These are phyloP conservation scores for Naganishia randhawae DNA, from an alignment of 768 basidiomycete genomes.

Conservation along the genomic window DNA sequence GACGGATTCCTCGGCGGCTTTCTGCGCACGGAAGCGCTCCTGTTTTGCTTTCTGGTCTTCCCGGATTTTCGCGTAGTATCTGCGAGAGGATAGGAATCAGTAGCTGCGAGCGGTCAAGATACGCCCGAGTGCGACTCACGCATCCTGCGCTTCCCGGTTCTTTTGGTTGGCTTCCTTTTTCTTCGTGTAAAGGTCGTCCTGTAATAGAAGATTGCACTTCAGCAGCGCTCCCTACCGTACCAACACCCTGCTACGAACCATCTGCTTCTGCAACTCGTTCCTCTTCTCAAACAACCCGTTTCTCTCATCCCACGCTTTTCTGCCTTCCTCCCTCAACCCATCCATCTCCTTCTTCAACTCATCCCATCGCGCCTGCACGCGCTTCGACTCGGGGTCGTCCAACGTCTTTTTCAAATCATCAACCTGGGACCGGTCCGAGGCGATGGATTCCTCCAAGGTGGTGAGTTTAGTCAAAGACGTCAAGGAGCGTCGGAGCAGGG, in stretches of 20 bases:
- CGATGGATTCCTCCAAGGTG: slow-evolving; percentile 72
- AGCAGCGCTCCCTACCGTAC: neutral
- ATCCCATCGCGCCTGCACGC: slow-evolving; percentile 73
- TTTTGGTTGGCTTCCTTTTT: slow-evolving; percentile 69
- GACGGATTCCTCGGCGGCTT: slow-evolving; percentile 73
- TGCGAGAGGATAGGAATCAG: neutral
- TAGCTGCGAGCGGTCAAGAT: neutral
- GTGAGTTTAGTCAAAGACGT: slow-evolving; percentile 77
- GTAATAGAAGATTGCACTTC: slow-evolving; percentile 6
- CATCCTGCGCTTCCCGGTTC: slow-evolving; percentile 79
- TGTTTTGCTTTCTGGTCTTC: slow-evolving; percentile 70
- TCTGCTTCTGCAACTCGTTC: slow-evolving; percentile 60
- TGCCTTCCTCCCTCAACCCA: slow-evolving; percentile 75
- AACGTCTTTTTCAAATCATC: slow-evolving; percentile 77
- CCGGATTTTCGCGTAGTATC: slow-evolving; percentile 49
- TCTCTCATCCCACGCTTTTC: slow-evolving; percentile 76
- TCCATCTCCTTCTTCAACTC: slow-evolving; percentile 79
- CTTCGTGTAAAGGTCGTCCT: slow-evolving; percentile 67
- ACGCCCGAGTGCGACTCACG: slow-evolving; percentile 50
- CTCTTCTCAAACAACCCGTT: slow-evolving; percentile 83
- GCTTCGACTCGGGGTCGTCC: slow-evolving; percentile 85
- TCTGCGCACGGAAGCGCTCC: slow-evolving; percentile 71
- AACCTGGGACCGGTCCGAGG: slow-evolving; percentile 66
- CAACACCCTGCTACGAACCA: slow-evolving; percentile 45
- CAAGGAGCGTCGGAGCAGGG: slow-evolving; percentile 65